Evolutionary conservation across 2,329 filamentous ascomycete genomes (phyloP), one percentile per base, ranked within the genome.

Genomic region (Sporothrix phasma): DNA sequence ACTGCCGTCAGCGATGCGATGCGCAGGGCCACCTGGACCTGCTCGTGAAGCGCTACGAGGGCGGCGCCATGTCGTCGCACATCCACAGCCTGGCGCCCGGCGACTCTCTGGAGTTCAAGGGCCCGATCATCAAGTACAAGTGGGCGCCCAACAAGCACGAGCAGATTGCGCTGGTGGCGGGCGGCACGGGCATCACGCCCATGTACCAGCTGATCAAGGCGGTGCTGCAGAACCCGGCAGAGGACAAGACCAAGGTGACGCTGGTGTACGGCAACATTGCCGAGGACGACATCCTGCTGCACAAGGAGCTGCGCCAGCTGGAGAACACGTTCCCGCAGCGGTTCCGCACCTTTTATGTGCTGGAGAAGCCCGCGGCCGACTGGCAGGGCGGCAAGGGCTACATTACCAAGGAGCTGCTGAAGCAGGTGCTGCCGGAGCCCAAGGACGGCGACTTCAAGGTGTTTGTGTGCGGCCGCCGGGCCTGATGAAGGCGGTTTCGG

Each of bases 281-380:
- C 29, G 90, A 97, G 79, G 84, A 93, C 69, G 94, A 99, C 73
- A 96, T 99, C 67, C 82, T 99, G 60, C 79, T 99, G 71, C 93
- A 91, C 82, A 83, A 85, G 71, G 90, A 99, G 79, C 84, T 93
- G 63, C 82, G 89, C 65, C 80, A 92, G 67, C 84, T 99, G 65
- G 94, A 97, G 81, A 96, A 97, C 82, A 92, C 88, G 59, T 96
- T 92, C 80, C 94, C 94, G 19, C 89, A 92, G 77, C 88, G 92
- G 69, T 97, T 99, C 88, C 87, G 90, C 71, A 92, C 90, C 65
- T 97, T 97, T 79, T 97, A 97, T 79, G 84, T 92, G 61, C 83
- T 99, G 43, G 90, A 96, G 80, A 90, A 93, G 72, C 68, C 68
- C 45, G 89, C 85, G 58, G 88, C 88, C 56, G 84, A 90, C 79